Evolutionary conservation across 192 early-diverging fungal genomes (phyloP), one percentile per base, ranked within the genome.

Genomic region (Backusella australiensis): DNA sequence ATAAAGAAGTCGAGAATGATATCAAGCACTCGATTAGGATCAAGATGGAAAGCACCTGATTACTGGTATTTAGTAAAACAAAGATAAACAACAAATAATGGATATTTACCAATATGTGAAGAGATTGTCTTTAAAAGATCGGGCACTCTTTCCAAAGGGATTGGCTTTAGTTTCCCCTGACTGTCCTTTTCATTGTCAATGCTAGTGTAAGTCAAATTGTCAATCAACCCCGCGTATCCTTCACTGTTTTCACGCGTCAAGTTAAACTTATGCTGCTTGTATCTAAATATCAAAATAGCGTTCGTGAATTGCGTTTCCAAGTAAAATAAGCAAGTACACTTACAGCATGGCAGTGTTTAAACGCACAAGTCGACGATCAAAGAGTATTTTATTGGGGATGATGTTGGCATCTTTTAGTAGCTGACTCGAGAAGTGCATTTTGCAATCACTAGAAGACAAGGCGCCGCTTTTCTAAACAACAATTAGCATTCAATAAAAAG

Each of bases 231-330:
- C 5, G 94, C 86, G 77, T 91, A 96, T 1, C 95, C 95, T 71
- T 94, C 93, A 34, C 83, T 85, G 77, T 95, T 92, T 83, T 96
- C 95, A 32, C 92, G 86, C 49, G 93, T 65, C 5, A 96, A 79
- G 70, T 96, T 96, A 86, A 88, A 95, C 75, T 95, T 95, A 71
- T 91, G 86, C 75, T 96, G 95, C 66, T 91, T 91, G 77, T 94
- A 95, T 14, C 88, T 32, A 32, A 2, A 3, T 32, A 32, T 32
- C 32, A 32, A 32, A 32, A 3, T 32, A 32, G 32, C 32, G 32
- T 32, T 1, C 2, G 32, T 3, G 32, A 32, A 32, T 3, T 32
- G 0, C 3, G 32, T 3, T 32, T 32, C 29, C 38, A 39, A 8
- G 38, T 39, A 39, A 11, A 39, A 17, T 44, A 44, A 44, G 3